A percentile compares a stretch with the other conserved stretches of the same genome.
Evolutionary conservation across 2,329 filamentous ascomycete species (phyloP).

Genomic region (Lasiodiplodia citricola): DNA sequence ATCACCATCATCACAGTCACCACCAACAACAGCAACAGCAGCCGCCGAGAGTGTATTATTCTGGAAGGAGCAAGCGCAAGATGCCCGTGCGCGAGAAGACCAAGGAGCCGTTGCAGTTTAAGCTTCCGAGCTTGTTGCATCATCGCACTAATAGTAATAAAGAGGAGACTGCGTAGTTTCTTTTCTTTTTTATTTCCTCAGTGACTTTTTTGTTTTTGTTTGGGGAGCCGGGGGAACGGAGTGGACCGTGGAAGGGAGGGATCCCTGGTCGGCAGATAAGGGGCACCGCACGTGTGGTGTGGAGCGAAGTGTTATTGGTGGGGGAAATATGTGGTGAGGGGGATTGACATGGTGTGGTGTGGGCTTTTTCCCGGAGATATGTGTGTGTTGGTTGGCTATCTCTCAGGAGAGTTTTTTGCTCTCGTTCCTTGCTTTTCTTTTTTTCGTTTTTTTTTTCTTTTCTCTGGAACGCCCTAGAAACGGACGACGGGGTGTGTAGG

Average conservation of each 20-base stretch:
- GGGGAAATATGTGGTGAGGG: neutral
- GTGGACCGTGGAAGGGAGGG: neutral
- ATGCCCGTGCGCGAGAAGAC: constrained; percentile 46
- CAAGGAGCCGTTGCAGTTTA: constrained; percentile 48
- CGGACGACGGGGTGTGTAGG: neutral
- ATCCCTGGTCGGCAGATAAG: neutral
- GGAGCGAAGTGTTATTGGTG: neutral
- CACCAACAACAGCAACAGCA: neutral
- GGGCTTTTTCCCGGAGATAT: neutral
- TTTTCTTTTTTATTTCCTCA: neutral
- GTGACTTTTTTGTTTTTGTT: neutral
- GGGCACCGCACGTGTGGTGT: constrained; percentile 2
- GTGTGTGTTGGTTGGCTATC: neutral
- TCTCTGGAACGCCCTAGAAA: constrained; percentile 2
- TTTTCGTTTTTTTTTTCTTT: neutral
- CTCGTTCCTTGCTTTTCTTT: too few relatives aligned
- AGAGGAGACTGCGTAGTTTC: constrained; percentile 16
- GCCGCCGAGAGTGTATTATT: constrained; percentile 43
- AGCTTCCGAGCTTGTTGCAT: constrained; percentile 36
- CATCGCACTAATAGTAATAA: constrained; percentile 22
- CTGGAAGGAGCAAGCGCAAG: constrained; percentile 49
- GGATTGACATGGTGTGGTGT: neutral
- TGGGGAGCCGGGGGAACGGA: neutral
- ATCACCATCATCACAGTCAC: neutral
- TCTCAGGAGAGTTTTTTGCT: constrained; percentile 1